Percentiles rank a stretch among this genome's conserved stretches.
Evolutionary conservation across 2,329 filamentous ascomycete species (phyloP).

Genomic region (Blastomyces parvus): DNA sequence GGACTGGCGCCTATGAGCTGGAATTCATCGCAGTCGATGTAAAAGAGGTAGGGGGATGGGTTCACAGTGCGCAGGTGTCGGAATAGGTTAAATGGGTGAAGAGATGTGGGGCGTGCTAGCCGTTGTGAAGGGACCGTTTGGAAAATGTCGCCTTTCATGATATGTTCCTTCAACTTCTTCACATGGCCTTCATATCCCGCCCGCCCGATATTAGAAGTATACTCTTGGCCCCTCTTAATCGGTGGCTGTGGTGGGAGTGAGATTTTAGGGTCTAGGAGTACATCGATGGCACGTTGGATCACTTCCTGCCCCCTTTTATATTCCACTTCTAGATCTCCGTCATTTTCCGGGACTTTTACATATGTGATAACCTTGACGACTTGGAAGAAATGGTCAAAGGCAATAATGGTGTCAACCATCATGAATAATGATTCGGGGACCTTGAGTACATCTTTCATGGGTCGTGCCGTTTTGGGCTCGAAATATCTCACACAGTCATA

Average conservation of each 20-base stretch:
- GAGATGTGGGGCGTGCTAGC: constrained; percentile 74
- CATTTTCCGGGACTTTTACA: constrained; percentile 56
- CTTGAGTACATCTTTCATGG: constrained; percentile 76
- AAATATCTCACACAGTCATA: constrained; percentile 98
- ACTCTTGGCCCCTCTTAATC: constrained; percentile 64
- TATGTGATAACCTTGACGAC: constrained; percentile 91
- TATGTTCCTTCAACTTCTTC: constrained; percentile 76
- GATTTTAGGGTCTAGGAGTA: constrained; percentile 63
- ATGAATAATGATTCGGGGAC: constrained; percentile 95
- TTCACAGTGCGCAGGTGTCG: constrained; percentile 94
- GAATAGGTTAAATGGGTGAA: constrained; percentile 98
- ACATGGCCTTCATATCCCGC: constrained; percentile 89
- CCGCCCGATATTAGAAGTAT: constrained; percentile 84
- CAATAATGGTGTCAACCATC: constrained; percentile 89
- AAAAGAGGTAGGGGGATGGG: constrained; percentile 95
- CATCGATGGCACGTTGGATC: constrained; percentile 58
- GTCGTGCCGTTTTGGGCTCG: constrained; percentile 86
- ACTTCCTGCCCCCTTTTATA: constrained; percentile 59
- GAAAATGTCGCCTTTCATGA: constrained; percentile 86
- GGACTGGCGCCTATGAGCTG: constrained; percentile 93
- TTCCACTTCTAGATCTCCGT: constrained; percentile 52
- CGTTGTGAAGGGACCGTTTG: constrained; percentile 94
- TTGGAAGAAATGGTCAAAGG: constrained; percentile 90
- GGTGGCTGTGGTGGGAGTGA: constrained; percentile 68
- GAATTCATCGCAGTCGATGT: constrained; percentile 82